A percentile compares a stretch with the other conserved stretches of the same genome.
These are phyloP conservation scores for Saitozyma sp. DNA, from an alignment of 768 basidiomycete species.

Conservation along the genomic window DNA sequence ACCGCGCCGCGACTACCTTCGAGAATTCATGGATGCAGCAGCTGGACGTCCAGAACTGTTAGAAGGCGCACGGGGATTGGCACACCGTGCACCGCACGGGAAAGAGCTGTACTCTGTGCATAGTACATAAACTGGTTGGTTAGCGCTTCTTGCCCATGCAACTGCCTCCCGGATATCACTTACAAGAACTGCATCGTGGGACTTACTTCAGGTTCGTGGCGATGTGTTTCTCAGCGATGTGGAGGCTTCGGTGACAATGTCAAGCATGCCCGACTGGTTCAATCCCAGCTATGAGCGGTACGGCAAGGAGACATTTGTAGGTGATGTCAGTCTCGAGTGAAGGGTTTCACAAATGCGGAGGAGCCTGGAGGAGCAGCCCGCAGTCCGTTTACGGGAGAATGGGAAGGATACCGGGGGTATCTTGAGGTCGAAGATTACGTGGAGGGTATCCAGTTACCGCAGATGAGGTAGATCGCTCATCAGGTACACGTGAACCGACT, in stretches of 20 bases:
- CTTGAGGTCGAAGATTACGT: constrained; percentile 6
- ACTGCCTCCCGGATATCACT: neutral
- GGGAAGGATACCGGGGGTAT: constrained; percentile 6
- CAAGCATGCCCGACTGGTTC: constrained; percentile 11
- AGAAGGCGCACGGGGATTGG: too few relatives aligned
- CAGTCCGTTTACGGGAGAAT: neutral
- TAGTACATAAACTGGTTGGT: too few relatives aligned
- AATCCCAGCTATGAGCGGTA: constrained; percentile 1
- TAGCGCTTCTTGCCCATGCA: too few relatives aligned
- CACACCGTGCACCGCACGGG: too few relatives aligned
- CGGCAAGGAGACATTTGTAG: neutral
- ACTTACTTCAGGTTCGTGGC: too few relatives aligned
- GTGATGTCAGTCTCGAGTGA: neutral
- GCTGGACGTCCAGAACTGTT: too few relatives aligned
- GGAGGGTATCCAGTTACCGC: constrained; percentile 6
- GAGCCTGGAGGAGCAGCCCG: constrained; percentile 7
- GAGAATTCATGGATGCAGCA: constrained; percentile 7
- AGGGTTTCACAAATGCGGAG: neutral
- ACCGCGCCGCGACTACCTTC: constrained; percentile 1
- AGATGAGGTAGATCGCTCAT: too few relatives aligned
- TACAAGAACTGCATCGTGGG: too few relatives aligned
- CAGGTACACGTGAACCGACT: too few relatives aligned
- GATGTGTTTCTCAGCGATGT: too few relatives aligned
- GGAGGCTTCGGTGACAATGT: neutral
- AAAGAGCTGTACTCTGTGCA: too few relatives aligned